Percentiles rank a stretch among this genome's conserved stretches.
phyloP scores from a whole-genome alignment of 176 grass and related monocot species.

The Eremochloa ophiuroides region DNA sequence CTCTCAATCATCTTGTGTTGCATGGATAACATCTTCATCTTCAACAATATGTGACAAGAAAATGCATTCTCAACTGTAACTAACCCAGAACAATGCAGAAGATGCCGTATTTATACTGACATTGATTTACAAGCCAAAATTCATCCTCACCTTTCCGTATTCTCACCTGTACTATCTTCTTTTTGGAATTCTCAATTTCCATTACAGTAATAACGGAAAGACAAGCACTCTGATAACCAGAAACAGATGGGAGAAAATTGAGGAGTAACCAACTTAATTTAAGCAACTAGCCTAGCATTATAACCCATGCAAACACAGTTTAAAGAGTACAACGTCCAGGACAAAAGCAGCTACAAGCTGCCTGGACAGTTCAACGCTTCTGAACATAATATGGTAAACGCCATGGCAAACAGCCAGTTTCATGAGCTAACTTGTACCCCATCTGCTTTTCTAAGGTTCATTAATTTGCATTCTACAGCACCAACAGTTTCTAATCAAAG shows the following conservation, averaged over 20 bases:
- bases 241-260: background rate
- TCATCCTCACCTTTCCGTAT: background rate
- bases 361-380: background rate
- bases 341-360: background rate
- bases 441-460: constrained; percentile 11
- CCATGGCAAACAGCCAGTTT: background rate
- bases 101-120: background rate
- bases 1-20: background rate
- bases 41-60: background rate
- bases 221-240: background rate
- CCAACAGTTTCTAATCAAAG: background rate
- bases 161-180: background rate
- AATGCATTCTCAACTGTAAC: constrained; percentile 9
- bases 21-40: constrained; percentile 12
- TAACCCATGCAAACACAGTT: background rate
- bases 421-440: background rate
- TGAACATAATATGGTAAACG: background rate
- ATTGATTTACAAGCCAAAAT: background rate
- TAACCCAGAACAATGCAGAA: background rate
- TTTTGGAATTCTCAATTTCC: background rate
- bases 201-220: background rate
- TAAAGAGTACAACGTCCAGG: background rate
- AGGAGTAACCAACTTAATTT: background rate
- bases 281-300: background rate
- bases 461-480: background rate